Percentiles rank a stretch among this genome's conserved stretches.
These are phyloP conservation scores for Dictyostelium firmibasis DNA, from an alignment of 78 protist genomes.

Conservation along the genomic window DNA sequence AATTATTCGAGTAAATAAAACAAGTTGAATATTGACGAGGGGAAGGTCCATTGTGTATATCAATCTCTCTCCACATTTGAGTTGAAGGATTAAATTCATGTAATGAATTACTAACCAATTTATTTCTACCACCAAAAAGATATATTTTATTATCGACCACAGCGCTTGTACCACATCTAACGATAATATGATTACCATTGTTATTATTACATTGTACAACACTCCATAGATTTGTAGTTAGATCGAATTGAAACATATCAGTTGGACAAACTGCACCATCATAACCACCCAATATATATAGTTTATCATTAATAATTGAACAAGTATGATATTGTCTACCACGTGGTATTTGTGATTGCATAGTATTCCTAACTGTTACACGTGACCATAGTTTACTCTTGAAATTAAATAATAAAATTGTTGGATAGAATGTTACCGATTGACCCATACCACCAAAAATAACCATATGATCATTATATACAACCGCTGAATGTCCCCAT, in stretches of 20 bases:
- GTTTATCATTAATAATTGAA: not conserved
- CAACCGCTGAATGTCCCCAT: constrained; percentile 41
- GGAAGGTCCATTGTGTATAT: not conserved
- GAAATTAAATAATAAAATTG: not conserved
- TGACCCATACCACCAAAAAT: constrained; percentile 55
- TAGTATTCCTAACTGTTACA: not conserved
- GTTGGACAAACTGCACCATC: constrained; percentile 14
- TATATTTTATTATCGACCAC: constrained; percentile 6
- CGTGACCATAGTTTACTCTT: constrained; percentile 15
- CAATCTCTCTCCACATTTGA: not conserved
- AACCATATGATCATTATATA: constrained; percentile 7
- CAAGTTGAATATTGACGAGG: constrained; percentile 4
- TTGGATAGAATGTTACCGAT: not conserved
- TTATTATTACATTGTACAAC: not conserved
- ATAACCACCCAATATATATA: constrained; percentile 39
- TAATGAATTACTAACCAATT: not conserved
- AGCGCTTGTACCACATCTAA: constrained; percentile 18
- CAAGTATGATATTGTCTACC: constrained; percentile 45
- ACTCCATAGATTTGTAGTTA: constrained; percentile 7
- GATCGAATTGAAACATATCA: constrained; percentile 44
- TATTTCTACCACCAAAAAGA: constrained; percentile 46
- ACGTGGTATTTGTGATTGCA: not conserved
- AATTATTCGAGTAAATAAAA: not conserved
- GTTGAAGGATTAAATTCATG: constrained; percentile 36
- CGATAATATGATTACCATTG: not conserved